Percentiles rank a stretch among this genome's conserved stretches.
phyloP scores from a whole-genome alignment of 2,329 filamentous ascomycete genomes.

The Cercospora beticola region DNA sequence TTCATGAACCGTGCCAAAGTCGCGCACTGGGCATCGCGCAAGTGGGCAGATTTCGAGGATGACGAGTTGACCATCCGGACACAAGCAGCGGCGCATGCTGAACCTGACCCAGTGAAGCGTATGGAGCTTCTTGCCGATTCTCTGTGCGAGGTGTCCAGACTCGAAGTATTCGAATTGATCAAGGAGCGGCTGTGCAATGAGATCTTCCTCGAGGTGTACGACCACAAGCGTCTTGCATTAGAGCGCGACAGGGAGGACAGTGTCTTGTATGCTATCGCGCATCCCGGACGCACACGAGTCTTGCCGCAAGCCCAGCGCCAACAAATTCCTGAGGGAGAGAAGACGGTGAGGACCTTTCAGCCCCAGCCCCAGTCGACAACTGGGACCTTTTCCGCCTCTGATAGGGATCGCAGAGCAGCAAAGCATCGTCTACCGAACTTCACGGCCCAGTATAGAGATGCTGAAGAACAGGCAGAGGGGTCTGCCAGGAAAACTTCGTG shows the following conservation, averaged over 20 bases:
- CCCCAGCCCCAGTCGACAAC: not conserved
- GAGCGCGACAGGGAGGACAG: conserved; percentile 5
- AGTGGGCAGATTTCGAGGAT: conserved; percentile 27
- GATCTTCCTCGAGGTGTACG: conserved; percentile 20
- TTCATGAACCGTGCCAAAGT: conserved; percentile 29
- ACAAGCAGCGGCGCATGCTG: conserved; percentile 13
- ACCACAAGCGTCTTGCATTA: not conserved
- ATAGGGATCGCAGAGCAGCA: not conserved
- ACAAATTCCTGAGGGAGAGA: not conserved
- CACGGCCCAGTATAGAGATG: not conserved
- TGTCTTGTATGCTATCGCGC: not conserved
- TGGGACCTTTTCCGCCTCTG: not conserved
- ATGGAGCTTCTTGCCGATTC: conserved; percentile 9
- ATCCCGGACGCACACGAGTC: not conserved
- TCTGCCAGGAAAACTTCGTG: not conserved
- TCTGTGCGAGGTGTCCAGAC: conserved; percentile 23
- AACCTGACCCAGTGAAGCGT: conserved; percentile 10
- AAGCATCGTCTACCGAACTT: not conserved
- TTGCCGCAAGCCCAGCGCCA: not conserved
- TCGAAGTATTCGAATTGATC: conserved; percentile 23
- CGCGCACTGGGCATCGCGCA: conserved; percentile 19
- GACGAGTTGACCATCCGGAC: conserved; percentile 23
- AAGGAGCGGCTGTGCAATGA: conserved; percentile 27
- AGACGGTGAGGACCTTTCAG: not conserved
- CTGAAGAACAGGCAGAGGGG: not conserved